Conservation (phyloP, 768 basidiomycete genomes). For the Lactifluus volemus region DNA sequence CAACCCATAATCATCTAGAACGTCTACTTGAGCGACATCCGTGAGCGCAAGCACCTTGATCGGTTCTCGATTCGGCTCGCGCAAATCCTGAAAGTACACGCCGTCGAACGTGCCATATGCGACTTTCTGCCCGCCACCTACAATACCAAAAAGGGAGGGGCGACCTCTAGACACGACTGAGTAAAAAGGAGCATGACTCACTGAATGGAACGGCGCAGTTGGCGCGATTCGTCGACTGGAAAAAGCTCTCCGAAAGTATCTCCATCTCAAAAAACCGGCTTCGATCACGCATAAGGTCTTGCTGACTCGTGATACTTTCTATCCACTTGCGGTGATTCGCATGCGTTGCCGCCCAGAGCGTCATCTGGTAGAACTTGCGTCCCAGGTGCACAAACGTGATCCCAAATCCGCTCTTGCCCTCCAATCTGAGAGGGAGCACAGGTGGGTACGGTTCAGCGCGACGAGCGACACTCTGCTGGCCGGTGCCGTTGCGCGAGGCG, state of each 20-base stretch:
- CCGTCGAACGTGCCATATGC: slow-evolving; percentile 98
- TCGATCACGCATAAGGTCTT: slow-evolving; percentile 72
- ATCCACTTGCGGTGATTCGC: slow-evolving; percentile 90
- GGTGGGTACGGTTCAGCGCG: slow-evolving; percentile 35
- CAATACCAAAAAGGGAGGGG: no score
- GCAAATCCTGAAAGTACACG: slow-evolving; percentile 86
- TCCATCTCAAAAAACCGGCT: slow-evolving; percentile 82
- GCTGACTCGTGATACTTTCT: slow-evolving; percentile 85
- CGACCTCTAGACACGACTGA: neutral
- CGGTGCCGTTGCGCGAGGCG: slow-evolving; percentile 35
- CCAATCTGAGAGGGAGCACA: slow-evolving; percentile 38
- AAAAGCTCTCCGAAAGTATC: slow-evolving; percentile 82
- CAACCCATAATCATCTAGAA: slow-evolving; percentile 91
- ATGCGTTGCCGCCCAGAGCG: slow-evolving; percentile 83
- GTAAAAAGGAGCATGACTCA: slow-evolving; percentile 36
- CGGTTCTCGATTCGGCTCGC: slow-evolving; percentile 69
- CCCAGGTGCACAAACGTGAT: slow-evolving; percentile 94
- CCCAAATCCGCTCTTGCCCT: slow-evolving; percentile 74
- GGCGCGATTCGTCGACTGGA: slow-evolving; percentile 75
- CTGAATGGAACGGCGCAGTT: slow-evolving; percentile 87
- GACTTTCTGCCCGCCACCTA: slow-evolving; percentile 75
- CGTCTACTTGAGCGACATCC: slow-evolving; percentile 92
- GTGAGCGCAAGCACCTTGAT: slow-evolving; percentile 81
- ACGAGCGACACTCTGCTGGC: slow-evolving; percentile 25
- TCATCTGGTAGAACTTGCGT: slow-evolving; percentile 83